Conservation (phyloP, 345 rosid genomes). For the Ceriops zippeliana region DNA sequence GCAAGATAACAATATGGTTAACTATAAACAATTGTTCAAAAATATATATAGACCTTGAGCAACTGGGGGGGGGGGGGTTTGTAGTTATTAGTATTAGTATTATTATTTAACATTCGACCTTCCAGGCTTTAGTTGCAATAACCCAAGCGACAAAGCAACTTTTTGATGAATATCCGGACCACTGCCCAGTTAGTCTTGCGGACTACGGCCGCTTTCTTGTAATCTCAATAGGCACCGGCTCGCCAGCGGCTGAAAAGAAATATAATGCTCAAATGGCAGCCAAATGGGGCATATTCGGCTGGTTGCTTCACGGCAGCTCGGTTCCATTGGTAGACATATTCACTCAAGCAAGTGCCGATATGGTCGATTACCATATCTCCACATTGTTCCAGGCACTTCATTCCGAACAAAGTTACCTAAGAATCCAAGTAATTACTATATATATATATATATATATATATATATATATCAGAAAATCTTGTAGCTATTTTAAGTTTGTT, state of each 20-base stretch:
- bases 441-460: background rate
- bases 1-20: too few relatives aligned
- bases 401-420: slow-evolving; percentile 7
- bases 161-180: background rate
- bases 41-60: too few relatives aligned
- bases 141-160: slow-evolving; percentile 9
- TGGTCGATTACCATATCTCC: slow-evolving; percentile 16
- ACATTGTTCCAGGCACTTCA: slow-evolving; percentile 5
- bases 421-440: slow-evolving; percentile 8
- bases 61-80: too few relatives aligned
- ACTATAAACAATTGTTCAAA: too few relatives aligned
- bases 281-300: slow-evolving; percentile 15
- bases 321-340: slow-evolving; percentile 11
- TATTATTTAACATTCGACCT: background rate
- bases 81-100: too few relatives aligned
- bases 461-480: background rate
- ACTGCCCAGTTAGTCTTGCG: background rate
- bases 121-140: slow-evolving; percentile 12
- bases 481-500: background rate
- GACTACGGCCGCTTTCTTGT: slow-evolving; percentile 15
- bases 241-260: background rate
- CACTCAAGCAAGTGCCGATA: slow-evolving; percentile 18
- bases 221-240: slow-evolving; percentile 19
- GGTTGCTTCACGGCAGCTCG: slow-evolving; percentile 8
- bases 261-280: slow-evolving; percentile 13